These are phyloP conservation scores for Suhomyces choctaworum DNA, from an alignment of 1,139 yeast species.

Conservation along the genomic window DNA sequence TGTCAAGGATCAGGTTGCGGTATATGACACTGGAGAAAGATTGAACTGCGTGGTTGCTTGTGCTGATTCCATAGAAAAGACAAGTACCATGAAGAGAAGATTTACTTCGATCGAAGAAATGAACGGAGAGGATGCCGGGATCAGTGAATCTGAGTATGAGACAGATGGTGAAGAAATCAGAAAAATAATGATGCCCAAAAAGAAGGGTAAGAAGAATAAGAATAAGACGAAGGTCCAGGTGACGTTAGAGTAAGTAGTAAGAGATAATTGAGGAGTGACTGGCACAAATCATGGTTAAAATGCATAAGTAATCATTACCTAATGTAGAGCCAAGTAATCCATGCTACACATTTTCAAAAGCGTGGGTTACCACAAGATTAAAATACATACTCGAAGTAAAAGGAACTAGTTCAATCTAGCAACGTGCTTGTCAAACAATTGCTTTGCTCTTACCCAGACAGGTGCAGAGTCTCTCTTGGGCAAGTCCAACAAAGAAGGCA, in stretches of 20 bases:
- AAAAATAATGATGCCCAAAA: constrained; percentile 41
- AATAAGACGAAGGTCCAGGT: constrained; percentile 50
- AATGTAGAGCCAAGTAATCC: no score
- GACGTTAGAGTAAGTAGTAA: constrained; percentile 50
- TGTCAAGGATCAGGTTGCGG: constrained; percentile 77
- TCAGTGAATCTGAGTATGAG: constrained; percentile 66
- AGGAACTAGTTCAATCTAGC: constrained; percentile 47
- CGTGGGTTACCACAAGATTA: no score
- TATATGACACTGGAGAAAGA: constrained; percentile 90
- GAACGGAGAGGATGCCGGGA: constrained; percentile 25
- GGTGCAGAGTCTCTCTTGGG: constrained; percentile 80
- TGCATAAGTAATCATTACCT: no score
- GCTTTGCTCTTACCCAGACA: constrained; percentile 89
- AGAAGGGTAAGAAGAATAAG: constrained; percentile 44
- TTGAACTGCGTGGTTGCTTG: constrained; percentile 82
- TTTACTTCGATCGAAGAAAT: constrained; percentile 38
- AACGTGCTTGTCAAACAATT: constrained; percentile 80
- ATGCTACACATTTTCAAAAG: no score
- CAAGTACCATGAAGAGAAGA: constrained; percentile 70
- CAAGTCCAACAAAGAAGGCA: constrained; percentile 84
- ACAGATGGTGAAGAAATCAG: constrained; percentile 59
- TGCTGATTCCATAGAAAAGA: constrained; percentile 75
- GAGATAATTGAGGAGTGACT: no score
- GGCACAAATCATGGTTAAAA: background rate
- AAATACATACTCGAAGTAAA: constrained; percentile 4